Percentiles rank a stretch among this genome's conserved stretches.
phyloP scores from a whole-genome alignment of 2,329 filamentous ascomycete genomes.

The Talaromyces rugulosus region DNA sequence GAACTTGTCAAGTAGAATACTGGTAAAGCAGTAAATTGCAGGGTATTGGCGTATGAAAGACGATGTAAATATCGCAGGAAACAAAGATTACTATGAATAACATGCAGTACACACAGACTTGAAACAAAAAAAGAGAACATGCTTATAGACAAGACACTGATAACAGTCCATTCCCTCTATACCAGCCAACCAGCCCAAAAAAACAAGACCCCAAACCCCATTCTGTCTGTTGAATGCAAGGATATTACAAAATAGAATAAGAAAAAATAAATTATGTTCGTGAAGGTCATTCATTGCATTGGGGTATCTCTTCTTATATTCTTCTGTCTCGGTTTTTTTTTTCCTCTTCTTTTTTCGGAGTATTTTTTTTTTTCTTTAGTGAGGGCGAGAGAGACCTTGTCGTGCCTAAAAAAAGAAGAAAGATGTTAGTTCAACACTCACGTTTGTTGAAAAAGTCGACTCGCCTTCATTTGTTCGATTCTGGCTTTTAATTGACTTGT shows the following conservation, averaged over 20 bases:
- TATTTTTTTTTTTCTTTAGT: conserved; percentile 23
- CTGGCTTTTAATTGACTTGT: conserved; percentile 95
- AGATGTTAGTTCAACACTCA: not conserved
- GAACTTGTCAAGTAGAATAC: not conserved
- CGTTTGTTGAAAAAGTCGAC: conserved; percentile 11
- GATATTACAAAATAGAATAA: conserved; percentile 1
- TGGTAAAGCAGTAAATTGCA: not conserved
- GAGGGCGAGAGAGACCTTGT: conserved; percentile 26
- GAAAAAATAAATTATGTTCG: not conserved
- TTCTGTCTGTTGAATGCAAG: not conserved
- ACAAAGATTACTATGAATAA: not conserved
- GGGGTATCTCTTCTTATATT: conserved; percentile 12
- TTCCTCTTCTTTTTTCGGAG: not conserved
- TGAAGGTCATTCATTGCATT: conserved; percentile 7
- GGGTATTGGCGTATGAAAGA: not conserved
- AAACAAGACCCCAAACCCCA: not conserved
- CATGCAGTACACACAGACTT: too few relatives aligned
- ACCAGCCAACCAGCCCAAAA: not conserved
- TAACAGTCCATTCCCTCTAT: not conserved
- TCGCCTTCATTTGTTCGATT: conserved; percentile 95
- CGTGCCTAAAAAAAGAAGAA: conserved; percentile 7
- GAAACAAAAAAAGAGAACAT: not conserved
- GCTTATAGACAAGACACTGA: not conserved
- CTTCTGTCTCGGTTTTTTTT: conserved; percentile 6
- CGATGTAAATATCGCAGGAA: not conserved